A percentile compares a stretch with the other conserved stretches of the same genome.
Conservation (phyloP, 2,329 filamentous ascomycete species). For the Alternaria gansuensis region DNA sequence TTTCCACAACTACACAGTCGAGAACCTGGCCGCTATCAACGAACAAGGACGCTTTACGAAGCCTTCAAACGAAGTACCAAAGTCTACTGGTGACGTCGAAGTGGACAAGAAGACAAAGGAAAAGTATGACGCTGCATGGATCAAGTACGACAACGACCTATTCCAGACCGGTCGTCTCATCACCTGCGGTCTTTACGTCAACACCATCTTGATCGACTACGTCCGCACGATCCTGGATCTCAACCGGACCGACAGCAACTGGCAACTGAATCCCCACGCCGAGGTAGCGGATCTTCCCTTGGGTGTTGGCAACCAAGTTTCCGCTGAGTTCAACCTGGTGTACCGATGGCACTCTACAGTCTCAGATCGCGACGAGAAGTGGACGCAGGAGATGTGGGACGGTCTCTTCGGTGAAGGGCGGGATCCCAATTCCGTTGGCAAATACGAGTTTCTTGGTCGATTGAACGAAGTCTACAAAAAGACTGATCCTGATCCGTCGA, state of each 20-base stretch:
- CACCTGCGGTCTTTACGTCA: slow-evolving; percentile 63
- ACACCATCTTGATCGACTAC: slow-evolving; percentile 64
- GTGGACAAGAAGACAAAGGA: slow-evolving; percentile 29
- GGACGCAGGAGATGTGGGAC: slow-evolving; percentile 70
- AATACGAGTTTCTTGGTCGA: slow-evolving; percentile 68
- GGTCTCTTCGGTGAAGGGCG: slow-evolving; percentile 56
- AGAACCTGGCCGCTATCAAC: slow-evolving; percentile 84
- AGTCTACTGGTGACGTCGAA: slow-evolving; percentile 55
- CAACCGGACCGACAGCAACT: slow-evolving; percentile 76
- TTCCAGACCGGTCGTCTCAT: slow-evolving; percentile 63
- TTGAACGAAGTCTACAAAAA: slow-evolving; percentile 69
- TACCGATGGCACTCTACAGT: slow-evolving; percentile 90
- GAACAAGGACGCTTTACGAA: slow-evolving; percentile 80
- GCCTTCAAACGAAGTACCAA: slow-evolving; percentile 57
- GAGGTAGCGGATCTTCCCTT: slow-evolving; percentile 71
- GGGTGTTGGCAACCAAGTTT: slow-evolving; percentile 83
- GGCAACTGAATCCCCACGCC: slow-evolving; percentile 80
- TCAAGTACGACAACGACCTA: slow-evolving; percentile 57
- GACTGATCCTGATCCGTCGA: slow-evolving; percentile 71
- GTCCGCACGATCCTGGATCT: slow-evolving; percentile 65
- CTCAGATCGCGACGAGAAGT: slow-evolving; percentile 76
- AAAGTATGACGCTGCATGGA: slow-evolving; percentile 46
- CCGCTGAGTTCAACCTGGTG: slow-evolving; percentile 87
- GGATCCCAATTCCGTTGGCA: slow-evolving; percentile 63
- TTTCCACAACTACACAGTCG: slow-evolving; percentile 88